phyloP scores from a whole-genome alignment of 768 basidiomycete species.

The Boletus huronensis region DNA sequence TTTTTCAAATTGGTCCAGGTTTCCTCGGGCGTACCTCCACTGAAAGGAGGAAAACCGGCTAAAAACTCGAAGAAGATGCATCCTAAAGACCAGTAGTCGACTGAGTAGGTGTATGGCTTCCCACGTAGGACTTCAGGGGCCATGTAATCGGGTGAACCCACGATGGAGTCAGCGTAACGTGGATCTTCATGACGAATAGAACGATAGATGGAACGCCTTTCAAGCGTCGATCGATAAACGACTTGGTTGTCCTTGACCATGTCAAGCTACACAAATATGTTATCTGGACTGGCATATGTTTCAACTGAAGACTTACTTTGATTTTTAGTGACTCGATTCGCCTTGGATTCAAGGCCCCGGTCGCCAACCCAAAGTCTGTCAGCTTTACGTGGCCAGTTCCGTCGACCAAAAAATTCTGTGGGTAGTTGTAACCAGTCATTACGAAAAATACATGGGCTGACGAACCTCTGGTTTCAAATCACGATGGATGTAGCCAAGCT shows the following conservation, averaged over 20 bases:
- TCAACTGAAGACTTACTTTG: conserved; percentile 51
- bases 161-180: conserved; percentile 94
- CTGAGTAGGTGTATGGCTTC: conserved; percentile 92
- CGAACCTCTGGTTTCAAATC: conserved; percentile 95
- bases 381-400: conserved; percentile 94
- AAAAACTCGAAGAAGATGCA: conserved; percentile 98
- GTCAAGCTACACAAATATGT: conserved; percentile 61
- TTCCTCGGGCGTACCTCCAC: conserved; percentile 91
- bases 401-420: conserved; percentile 94
- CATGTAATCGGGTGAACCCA: conserved; percentile 99
- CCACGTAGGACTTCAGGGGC: conserved; percentile 90
- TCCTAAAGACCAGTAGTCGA: conserved; percentile 98
- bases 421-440: not conserved
- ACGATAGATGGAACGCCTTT: conserved; percentile 91
- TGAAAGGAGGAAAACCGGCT: conserved; percentile 97
- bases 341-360: conserved; percentile 91
- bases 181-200: conserved; percentile 88
- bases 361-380: conserved; percentile 96
- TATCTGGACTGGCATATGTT: not conserved
- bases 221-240: conserved; percentile 86
- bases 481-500: conserved; percentile 96
- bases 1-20: conserved; percentile 99
- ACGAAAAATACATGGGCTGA: not conserved
- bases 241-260: conserved; percentile 93
- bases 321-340: conserved; percentile 93